Percentiles rank a stretch among this genome's conserved stretches.
phyloP scores from a whole-genome alignment of 2,329 filamentous ascomycete species.

The Claviceps maximensis region DNA sequence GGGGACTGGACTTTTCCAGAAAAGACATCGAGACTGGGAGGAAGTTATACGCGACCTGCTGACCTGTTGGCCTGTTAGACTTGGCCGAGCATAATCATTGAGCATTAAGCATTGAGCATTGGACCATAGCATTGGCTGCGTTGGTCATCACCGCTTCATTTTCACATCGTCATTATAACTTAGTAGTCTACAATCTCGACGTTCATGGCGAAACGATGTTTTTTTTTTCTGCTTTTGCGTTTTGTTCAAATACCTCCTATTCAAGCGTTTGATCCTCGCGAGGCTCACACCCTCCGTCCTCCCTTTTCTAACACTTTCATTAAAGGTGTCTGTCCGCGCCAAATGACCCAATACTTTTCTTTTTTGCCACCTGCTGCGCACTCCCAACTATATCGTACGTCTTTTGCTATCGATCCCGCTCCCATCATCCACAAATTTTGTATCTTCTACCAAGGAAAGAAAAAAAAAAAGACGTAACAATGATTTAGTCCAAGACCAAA shows the following conservation, averaged over 20 bases:
- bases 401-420: background rate
- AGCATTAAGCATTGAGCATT: no score
- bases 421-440: background rate
- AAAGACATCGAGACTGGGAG: no score
- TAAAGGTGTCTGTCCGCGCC: background rate
- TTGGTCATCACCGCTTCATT: background rate
- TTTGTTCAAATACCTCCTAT: conserved; percentile 15
- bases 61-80: no score
- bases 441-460: background rate
- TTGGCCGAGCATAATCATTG: no score
- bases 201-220: conserved; percentile 4
- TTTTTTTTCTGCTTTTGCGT: conserved; percentile 13
- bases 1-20: no score
- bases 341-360: background rate
- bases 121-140: background rate
- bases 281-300: conserved; percentile 4
- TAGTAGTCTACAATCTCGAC: background rate
- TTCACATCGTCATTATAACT: background rate
- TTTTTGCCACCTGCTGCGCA: background rate
- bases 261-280: conserved; percentile 11
- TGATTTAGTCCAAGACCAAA: background rate
- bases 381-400: background rate
- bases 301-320: conserved; percentile 2
- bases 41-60: no score
- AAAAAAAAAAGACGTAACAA: background rate